Evolutionary conservation across 495 filamentous ascomycete species (phyloP).

Genomic region (Aspergillus steynii): DNA sequence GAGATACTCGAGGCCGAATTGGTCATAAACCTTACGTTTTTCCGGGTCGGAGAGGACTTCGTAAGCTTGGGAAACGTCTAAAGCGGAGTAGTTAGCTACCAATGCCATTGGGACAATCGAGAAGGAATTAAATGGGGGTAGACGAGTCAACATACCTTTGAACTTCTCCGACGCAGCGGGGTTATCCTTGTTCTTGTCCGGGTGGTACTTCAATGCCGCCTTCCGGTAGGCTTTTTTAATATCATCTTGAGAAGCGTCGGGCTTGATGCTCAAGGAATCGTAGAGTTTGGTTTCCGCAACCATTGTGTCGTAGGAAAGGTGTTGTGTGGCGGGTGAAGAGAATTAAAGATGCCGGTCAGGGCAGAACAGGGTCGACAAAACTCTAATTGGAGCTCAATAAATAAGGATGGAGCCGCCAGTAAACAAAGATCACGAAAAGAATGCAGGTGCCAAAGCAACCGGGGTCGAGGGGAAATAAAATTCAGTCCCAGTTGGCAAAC

Average conservation of each 20-base stretch:
- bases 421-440: not conserved
- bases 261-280: constrained; percentile 71
- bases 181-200: constrained; percentile 96
- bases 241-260: constrained; percentile 82
- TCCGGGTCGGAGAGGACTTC: constrained; percentile 97
- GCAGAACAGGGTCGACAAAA: constrained; percentile 1
- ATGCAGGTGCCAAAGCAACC: not conserved
- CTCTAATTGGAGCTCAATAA: constrained; percentile 5
- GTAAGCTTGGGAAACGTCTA: constrained; percentile 91
- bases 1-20: constrained; percentile 91
- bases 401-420: not conserved
- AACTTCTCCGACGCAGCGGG: constrained; percentile 83
- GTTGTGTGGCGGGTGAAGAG: constrained; percentile 1
- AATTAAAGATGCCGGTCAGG: constrained; percentile 17
- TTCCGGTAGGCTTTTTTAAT: constrained; percentile 98
- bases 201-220: constrained; percentile 87
- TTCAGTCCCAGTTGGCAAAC: constrained; percentile 4
- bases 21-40: constrained; percentile 94
- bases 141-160: constrained; percentile 52
- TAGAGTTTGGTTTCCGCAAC: constrained; percentile 87
- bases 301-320: constrained; percentile 53
- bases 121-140: constrained; percentile 2
- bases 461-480: not conserved
- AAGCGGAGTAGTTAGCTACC: constrained; percentile 14
- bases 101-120: not conserved